phyloP scores from a whole-genome alignment of 768 basidiomycete genomes.

The Cubamyces sp. region DNA sequence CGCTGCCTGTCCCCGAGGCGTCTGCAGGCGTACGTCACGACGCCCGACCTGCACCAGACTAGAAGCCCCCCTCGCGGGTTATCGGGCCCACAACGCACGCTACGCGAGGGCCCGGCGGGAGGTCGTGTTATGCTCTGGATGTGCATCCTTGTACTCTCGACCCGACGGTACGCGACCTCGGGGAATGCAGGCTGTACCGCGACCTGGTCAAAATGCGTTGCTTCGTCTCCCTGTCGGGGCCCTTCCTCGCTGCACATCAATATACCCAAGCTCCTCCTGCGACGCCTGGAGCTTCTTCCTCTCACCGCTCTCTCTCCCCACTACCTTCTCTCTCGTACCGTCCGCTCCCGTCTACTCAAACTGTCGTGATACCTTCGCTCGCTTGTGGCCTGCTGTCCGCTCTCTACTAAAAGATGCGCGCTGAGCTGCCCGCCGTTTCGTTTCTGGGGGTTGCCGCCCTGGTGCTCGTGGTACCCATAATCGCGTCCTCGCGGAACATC shows the following conservation, averaged over 20 bases:
- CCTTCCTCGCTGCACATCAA: constrained; percentile 6
- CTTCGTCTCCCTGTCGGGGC: background rate
- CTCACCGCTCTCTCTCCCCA: background rate
- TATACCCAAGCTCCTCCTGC: constrained; percentile 14
- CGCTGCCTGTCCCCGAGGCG: background rate
- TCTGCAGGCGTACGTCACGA: constrained; percentile 7
- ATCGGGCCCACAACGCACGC: background rate
- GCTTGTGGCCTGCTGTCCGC: background rate
- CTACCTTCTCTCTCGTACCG: background rate
- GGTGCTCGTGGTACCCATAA: constrained; percentile 32
- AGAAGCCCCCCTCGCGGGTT: constrained; percentile 3
- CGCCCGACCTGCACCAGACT: constrained; percentile 1
- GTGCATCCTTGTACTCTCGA: constrained; percentile 19
- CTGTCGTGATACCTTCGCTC: background rate
- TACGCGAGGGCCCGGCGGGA: background rate
- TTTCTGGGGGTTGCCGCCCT: constrained; percentile 33
- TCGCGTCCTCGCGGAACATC: constrained; percentile 35
- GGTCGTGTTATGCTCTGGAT: constrained; percentile 13
- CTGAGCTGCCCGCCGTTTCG: constrained; percentile 35
- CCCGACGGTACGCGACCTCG: background rate
- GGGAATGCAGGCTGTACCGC: background rate
- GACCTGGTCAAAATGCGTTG: constrained; percentile 8
- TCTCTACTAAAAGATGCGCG: constrained; percentile 4
- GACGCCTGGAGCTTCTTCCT: background rate
- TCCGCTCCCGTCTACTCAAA: background rate